Base-by-base conservation (phyloP, 805 yeast genomes). In the Teunomyces gatunensis region DNA sequence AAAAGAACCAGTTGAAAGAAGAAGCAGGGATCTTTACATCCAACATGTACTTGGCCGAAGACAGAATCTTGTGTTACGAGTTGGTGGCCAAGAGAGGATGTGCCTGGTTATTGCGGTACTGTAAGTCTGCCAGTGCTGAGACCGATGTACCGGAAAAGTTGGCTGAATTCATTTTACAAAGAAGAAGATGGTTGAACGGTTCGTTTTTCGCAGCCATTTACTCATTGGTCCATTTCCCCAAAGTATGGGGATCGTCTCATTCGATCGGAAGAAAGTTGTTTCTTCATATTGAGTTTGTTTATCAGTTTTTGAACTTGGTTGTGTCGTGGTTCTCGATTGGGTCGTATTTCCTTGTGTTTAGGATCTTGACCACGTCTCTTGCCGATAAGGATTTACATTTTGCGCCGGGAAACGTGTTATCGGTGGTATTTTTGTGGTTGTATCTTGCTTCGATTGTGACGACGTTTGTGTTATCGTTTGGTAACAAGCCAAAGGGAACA, bases 11-110 rank as follows among this genome's bases (percentile, higher is more conserved):
- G 54, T 48, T 68, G 54, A 63, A 69, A 47, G 74, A 71, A 46
- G 76, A 73, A 52, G 76, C 78, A 0, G 78, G 78, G 2, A 81
- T 83, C 53, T 83, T 83, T 68, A 78, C 84, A 20, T 81, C 83
- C 48, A 83, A 83, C 59, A 83, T 83, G 87, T 83, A 82, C 57
- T 67, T 83, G 54, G 87, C 87, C 47, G 87, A 83, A 63, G 87
- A 83, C 58, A 78, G 87, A 56, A 83, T 83, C 54, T 68, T 83
- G 50, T 83, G 87, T 64, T 80, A 78, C 58, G 87, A 83, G 55
- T 75, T 83, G 45, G 81, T 80, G 13, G 83, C 84, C 47, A 83
- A 83, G 59, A 66, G 68, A 32, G 75, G 74, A 9, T 74, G 79
- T 54, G 71, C 77, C 46, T 83, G 87, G 87, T 76, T 81, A 49